These are phyloP conservation scores for Pseudogymnoascus sp. DNA, from an alignment of 2,329 filamentous ascomycete genomes.

Conservation along the genomic window DNA sequence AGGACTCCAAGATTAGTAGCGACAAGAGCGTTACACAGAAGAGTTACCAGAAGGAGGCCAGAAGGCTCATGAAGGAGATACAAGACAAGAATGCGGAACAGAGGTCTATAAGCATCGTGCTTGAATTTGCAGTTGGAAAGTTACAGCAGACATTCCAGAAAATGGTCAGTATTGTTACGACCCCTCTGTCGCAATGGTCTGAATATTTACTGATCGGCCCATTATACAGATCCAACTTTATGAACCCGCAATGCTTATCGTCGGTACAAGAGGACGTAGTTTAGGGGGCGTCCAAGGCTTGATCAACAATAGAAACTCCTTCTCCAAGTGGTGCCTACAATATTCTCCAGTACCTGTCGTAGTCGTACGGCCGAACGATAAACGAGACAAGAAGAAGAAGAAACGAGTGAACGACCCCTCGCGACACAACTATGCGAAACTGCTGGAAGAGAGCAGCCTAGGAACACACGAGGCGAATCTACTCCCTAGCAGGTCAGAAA, in stretches of 20 bases:
- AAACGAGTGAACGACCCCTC: slow-evolving; percentile 57
- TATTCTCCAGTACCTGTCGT: slow-evolving; percentile 68
- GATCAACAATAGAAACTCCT: slow-evolving; percentile 50
- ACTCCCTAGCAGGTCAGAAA: slow-evolving; percentile 17
- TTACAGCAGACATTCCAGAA: slow-evolving; percentile 64
- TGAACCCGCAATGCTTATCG: slow-evolving; percentile 63
- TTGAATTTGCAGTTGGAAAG: slow-evolving; percentile 64
- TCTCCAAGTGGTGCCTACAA: slow-evolving; percentile 67
- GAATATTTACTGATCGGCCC: slow-evolving; percentile 6
- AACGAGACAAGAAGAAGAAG: slow-evolving; percentile 62
- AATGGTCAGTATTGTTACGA: slow-evolving; percentile 45
- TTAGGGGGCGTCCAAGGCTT: slow-evolving; percentile 62
- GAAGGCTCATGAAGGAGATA: slow-evolving; percentile 54
- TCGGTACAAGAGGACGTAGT: slow-evolving; percentile 60
- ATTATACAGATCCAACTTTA: slow-evolving; percentile 56
- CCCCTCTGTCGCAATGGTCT: background rate
- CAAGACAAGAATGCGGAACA: slow-evolving; percentile 62
- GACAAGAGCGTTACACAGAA: slow-evolving; percentile 49
- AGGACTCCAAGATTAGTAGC: slow-evolving; percentile 56
- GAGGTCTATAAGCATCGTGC: slow-evolving; percentile 61
- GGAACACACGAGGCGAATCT: slow-evolving; percentile 27
- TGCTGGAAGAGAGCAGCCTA: slow-evolving; percentile 49
- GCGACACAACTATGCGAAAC: slow-evolving; percentile 54
- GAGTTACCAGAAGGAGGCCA: slow-evolving; percentile 57
- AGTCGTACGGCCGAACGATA: slow-evolving; percentile 60